A percentile compares a stretch with the other conserved stretches of the same genome.
Evolutionary conservation across 441 rosid species (phyloP).

Genomic region (Gossypium trilobum): DNA sequence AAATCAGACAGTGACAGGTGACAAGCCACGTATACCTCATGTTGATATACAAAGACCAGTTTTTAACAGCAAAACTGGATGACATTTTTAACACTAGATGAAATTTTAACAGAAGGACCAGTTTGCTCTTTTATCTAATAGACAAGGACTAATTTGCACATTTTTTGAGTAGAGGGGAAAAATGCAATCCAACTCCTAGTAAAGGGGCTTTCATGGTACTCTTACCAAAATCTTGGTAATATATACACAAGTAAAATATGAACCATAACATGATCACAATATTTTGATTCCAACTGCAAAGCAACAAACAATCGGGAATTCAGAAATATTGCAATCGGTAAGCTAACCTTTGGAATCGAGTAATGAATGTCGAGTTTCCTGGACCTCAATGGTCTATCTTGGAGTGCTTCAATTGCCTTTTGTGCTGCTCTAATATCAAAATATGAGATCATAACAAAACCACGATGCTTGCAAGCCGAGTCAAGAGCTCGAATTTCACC

Average conservation of each 20-base stretch:
- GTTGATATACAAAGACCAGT: no score
- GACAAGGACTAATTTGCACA: no score
- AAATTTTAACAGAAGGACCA: no score
- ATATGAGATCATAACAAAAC: constrained; percentile 47
- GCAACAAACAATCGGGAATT: not conserved
- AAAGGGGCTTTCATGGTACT: no score
- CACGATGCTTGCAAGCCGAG: constrained; percentile 47
- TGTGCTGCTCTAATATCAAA: constrained; percentile 54
- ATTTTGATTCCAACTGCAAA: not conserved
- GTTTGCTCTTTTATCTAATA: no score
- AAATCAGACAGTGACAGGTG: no score
- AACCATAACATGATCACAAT: not conserved
- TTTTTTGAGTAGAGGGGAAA: no score
- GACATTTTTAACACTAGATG: no score
- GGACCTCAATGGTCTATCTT: constrained; percentile 36
- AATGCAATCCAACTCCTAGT: no score
- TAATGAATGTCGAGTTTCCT: constrained; percentile 50
- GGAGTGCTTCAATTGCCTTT: constrained; percentile 48
- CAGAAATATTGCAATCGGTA: not conserved
- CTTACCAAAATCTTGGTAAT: not conserved
- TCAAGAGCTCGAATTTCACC: constrained; percentile 46
- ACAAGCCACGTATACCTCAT: no score
- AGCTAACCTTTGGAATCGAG: constrained; percentile 43
- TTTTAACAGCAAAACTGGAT: no score
- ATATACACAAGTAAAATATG: not conserved